Percentiles rank a stretch among this genome's conserved stretches.
Conservation (phyloP, 805 yeast species). For the Starmerella bacillaris region DNA sequence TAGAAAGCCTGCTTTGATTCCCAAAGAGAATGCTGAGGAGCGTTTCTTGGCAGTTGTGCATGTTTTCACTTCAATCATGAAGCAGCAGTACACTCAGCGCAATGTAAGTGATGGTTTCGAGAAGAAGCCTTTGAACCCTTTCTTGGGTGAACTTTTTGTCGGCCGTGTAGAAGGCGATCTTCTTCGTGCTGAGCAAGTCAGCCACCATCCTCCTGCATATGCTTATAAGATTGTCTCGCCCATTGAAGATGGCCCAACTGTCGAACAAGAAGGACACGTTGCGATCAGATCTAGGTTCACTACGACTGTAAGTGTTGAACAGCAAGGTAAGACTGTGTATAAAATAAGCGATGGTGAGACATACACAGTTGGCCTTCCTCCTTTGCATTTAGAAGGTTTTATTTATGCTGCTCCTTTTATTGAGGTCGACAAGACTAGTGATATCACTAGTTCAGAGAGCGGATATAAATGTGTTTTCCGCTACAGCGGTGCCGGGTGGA, state of each 20-base stretch:
- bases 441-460: conserved; percentile 51
- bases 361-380: conserved; percentile 76
- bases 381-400: conserved; percentile 86
- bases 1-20: conserved; percentile 40
- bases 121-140: conserved; percentile 93
- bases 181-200: conserved; percentile 77
- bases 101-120: conserved; percentile 86
- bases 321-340: conserved; percentile 76
- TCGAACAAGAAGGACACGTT: conserved; percentile 79
- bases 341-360: conserved; percentile 37
- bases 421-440: conserved; percentile 79
- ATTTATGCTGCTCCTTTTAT: conserved; percentile 83
- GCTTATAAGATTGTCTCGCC: conserved; percentile 63
- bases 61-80: conserved; percentile 82
- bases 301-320: conserved; percentile 68
- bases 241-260: conserved; percentile 33
- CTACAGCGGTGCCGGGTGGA: conserved; percentile 84
- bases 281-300: conserved; percentile 74
- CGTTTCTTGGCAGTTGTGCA: conserved; percentile 66
- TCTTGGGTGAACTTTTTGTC: conserved; percentile 81
- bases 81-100: conserved; percentile 87
- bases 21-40: conserved; percentile 29
- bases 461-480: conserved; percentile 63
- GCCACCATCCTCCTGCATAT: conserved; percentile 97
- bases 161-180: conserved; percentile 84